Conservation (phyloP, 2,329 filamentous ascomycete species). For the Fusarium algeriense region DNA sequence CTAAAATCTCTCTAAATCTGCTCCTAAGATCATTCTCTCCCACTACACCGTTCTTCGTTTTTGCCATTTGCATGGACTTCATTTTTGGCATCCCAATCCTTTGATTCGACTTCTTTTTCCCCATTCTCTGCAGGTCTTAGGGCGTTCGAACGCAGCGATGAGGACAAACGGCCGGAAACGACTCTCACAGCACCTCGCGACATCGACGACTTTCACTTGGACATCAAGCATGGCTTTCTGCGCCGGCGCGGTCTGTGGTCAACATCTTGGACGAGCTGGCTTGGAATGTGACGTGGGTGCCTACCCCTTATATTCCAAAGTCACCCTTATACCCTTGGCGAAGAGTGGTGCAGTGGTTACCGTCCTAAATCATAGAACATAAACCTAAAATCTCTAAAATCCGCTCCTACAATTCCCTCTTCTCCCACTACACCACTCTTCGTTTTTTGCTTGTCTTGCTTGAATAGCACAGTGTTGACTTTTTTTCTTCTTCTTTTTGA, state of each 20-base stretch:
- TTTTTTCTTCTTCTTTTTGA: neutral
- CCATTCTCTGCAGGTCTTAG: neutral
- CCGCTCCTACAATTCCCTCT: conserved; percentile 1
- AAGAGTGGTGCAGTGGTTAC: conserved; percentile 7
- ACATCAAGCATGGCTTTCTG: neutral
- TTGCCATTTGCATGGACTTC: neutral
- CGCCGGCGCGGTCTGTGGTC: neutral
- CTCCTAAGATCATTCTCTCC: neutral
- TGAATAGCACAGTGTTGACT: neutral
- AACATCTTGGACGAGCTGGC: neutral
- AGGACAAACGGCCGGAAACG: neutral
- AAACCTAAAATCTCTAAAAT: conserved; percentile 1
- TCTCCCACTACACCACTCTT: neutral
- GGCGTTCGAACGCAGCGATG: neutral
- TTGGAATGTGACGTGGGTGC: neutral
- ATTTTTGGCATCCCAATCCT: neutral
- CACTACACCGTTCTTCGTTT: conserved; percentile 1
- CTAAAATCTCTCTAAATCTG: neutral
- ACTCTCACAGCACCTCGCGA: neutral
- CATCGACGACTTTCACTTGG: neutral
- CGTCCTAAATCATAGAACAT: conserved; percentile 1
- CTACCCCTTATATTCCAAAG: neutral
- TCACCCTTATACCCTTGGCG: neutral
- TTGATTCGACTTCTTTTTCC: neutral
- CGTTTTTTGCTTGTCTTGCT: neutral